Evolutionary conservation across 2,329 filamentous ascomycete genomes (phyloP), one percentile per base, ranked within the genome.

Genomic region (Neonectria coccinea): DNA sequence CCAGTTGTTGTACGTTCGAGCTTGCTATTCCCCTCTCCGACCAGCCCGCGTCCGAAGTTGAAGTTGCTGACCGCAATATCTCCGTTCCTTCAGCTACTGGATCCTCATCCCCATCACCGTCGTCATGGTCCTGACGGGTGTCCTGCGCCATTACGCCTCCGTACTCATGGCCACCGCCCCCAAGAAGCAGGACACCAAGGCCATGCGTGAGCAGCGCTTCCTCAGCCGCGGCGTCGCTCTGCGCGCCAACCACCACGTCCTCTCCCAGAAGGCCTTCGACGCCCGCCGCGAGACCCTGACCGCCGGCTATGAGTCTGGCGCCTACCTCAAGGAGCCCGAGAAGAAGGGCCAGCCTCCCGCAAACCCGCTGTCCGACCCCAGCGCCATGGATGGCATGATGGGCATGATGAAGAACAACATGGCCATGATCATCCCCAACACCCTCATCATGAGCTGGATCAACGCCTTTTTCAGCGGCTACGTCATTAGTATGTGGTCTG

Each of bases 361-460:
- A 41, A 99, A 98, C 81, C 96, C 96, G 4, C 94, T 99, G 88
- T 92, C 91, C 11, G 96, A 99, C 79, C 97, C 97, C 22, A 91
- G 91, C 52, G 93, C 93, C 63, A 99, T 99, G 96, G 97, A 99
- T 77, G 95, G 94, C 72, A 99, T 99, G 96, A 99, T 99, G 96
- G 95, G 96, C 72, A 97, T 97, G 93, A 97, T 99, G 93, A 99
- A 99, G 88, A 94, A 94, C 62, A 97, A 99, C 78, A 97, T 99
- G 92, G 95, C 96, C 69, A 99, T 98, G 96, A 98, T 99, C 84
- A 93, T 99, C 63, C 96, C 96, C 53, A 97, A 99, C 81, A 98
- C 94, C 6, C 82, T 99, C 77, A 99, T 99, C 72, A 99, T 99
- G 96, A 96, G 95, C 70, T 99, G 96, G 96, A 98, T 99, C 79